Evolutionary conservation across 495 filamentous ascomycete species (phyloP).

Genomic region (Xylaria longipes): DNA sequence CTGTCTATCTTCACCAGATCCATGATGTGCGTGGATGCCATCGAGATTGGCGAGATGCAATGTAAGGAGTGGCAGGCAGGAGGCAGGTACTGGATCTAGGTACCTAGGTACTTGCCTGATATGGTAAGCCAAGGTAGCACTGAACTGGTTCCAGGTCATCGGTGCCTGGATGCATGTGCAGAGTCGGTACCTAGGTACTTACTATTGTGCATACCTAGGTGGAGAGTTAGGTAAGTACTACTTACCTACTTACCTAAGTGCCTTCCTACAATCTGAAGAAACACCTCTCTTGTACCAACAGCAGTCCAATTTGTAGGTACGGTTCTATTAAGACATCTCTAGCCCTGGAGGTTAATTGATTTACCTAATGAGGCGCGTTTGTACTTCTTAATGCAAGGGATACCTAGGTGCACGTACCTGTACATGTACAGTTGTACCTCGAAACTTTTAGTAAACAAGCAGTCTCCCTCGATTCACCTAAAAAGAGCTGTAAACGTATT

Average conservation of each 20-base stretch:
- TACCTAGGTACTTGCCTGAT: background rate
- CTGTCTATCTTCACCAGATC: background rate
- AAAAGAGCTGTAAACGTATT: background rate
- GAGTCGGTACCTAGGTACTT: background rate
- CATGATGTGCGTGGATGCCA: background rate
- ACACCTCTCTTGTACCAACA: no score
- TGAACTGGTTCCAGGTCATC: background rate
- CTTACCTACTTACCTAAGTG: no score
- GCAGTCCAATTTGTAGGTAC: no score
- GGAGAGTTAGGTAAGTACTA: background rate
- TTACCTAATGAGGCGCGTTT: no score
- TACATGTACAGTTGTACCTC: background rate
- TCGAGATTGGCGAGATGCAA: conserved; percentile 18
- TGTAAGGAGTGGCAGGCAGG: background rate
- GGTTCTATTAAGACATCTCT: background rate
- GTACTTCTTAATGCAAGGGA: conserved; percentile 4
- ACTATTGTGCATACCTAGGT: background rate
- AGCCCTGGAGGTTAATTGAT: no score
- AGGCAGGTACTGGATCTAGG: no score
- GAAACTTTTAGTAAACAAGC: background rate
- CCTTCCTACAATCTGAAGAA: no score
- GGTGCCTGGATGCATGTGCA: background rate
- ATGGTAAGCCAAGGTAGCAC: background rate
- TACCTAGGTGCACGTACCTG: background rate
- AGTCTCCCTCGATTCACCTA: background rate